Conservation (phyloP, 2,329 filamentous ascomycete species). For the Trichoderma sp. region DNA sequence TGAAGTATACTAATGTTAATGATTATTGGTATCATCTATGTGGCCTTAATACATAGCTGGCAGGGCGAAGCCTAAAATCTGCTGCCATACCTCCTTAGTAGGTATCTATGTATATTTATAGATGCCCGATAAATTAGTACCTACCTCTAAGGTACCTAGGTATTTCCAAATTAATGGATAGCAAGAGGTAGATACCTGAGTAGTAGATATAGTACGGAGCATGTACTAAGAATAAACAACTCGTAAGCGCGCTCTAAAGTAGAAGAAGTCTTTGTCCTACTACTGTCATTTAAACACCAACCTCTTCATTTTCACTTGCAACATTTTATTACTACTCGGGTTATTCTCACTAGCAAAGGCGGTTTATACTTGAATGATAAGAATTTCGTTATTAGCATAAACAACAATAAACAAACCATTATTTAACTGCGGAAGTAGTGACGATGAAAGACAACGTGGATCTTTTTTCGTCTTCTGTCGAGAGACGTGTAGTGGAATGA, state of each 20-base stretch:
- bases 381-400: neutral
- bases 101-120: too few species aligned
- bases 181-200: too few species aligned
- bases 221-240: too few species aligned
- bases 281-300: neutral
- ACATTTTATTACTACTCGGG: neutral
- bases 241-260: too few species aligned
- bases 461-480: neutral
- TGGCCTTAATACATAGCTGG: too few species aligned
- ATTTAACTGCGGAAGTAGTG: neutral
- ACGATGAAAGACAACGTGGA: neutral
- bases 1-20: neutral
- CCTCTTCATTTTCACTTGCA: neutral
- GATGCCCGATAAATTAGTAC: too few species aligned
- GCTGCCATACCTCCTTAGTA: too few species aligned
- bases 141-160: too few species aligned
- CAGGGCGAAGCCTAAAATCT: too few species aligned
- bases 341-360: neutral
- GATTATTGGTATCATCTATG: too few species aligned
- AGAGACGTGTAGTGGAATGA: neutral
- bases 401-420: neutral
- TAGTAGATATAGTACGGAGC: too few species aligned
- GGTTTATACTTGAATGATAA: neutral
- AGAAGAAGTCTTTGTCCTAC: neutral
- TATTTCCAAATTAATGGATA: neutral